Evolutionary conservation across 257 asterid species (phyloP).

Genomic region (Nyctanthes arbortristis): DNA sequence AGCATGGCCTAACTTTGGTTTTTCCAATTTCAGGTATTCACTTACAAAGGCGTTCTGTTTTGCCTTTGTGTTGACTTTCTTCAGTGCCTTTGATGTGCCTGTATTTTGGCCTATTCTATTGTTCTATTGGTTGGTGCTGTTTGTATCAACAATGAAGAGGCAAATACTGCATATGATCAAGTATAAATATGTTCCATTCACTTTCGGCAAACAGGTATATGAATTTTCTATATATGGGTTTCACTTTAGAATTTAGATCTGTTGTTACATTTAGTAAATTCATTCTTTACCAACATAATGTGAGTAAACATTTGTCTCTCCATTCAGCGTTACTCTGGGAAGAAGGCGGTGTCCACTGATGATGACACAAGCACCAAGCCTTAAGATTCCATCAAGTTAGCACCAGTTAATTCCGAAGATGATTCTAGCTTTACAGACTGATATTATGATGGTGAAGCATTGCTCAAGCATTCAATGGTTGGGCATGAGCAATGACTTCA

Average conservation of each 20-base stretch:
- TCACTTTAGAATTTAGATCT: not conserved
- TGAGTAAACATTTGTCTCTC: slow-evolving; percentile 15
- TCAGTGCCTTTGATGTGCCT: slow-evolving; percentile 93
- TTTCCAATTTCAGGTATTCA: slow-evolving; percentile 66
- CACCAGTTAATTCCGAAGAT: slow-evolving; percentile 25
- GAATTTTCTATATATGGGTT: slow-evolving; percentile 6
- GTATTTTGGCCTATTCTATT: slow-evolving; percentile 98
- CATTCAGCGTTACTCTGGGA: slow-evolving; percentile 78
- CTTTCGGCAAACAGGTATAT: slow-evolving; percentile 87
- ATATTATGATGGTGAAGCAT: not conserved
- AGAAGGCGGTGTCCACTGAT: slow-evolving; percentile 58
- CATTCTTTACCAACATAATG: too few species aligned
- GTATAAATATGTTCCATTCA: slow-evolving; percentile 88
- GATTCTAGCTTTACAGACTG: not conserved
- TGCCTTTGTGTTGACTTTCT: slow-evolving; percentile 83
- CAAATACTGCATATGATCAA: slow-evolving; percentile 98
- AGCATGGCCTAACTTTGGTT: slow-evolving; percentile 14
- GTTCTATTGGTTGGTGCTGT: slow-evolving; percentile 85
- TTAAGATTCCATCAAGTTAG: slow-evolving; percentile 43
- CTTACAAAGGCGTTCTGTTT: slow-evolving; percentile 74
- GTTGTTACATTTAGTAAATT: not conserved
- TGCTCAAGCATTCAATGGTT: not conserved
- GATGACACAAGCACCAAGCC: slow-evolving; percentile 61
- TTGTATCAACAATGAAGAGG: slow-evolving; percentile 91
- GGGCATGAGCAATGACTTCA: slow-evolving; percentile 10